Evolutionary conservation across 1,139 yeast species (phyloP), one percentile per base, ranked within the genome.

Genomic region (Zygosaccharomyces sapae): DNA sequence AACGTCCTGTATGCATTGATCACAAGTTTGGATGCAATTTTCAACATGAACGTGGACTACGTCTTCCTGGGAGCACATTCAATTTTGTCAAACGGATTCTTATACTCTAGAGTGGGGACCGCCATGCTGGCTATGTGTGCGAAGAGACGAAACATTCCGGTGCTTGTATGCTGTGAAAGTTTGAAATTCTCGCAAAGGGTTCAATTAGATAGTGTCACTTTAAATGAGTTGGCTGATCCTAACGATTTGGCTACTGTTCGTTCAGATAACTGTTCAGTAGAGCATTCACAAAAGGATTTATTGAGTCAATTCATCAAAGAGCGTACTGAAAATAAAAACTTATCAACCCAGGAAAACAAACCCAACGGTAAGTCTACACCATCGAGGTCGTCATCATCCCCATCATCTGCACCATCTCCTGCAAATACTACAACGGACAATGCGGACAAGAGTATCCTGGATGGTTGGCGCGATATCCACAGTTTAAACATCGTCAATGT

Each of bases 51-150:
- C 54, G 94, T 92, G 24, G 94, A 92, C 58, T 85, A 86, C 55
- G 96, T 92, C 4, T 85, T 94, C 66, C 72, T 94, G 37, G 98
- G 98, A 8, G 98, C 98, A 0, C 97, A 92, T 65, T 95, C 97
- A 33, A 90, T 94, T 87, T 75, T 92, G 50, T 88, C 97, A 10
- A 94, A 94, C 63, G 98, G 98, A 1, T 80, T 90, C 65, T 75
- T 94, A 50, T 89, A 87, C 64, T 86, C 97, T 1, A 77, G 99
- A 53, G 97, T 89, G 13, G 99, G 99, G 13, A 85, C 97, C 12
- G 97, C 97, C 1, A 74, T 90, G 69, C 80, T 94, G 42, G 95
- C 97, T 7, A 86, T 90, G 86, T 80, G 87, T 71, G 89, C 96
- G 35, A 83, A 86, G 57, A 80, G 86, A 47, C 80, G 92, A 62